Percentiles rank a stretch among this genome's conserved stretches.
These are phyloP conservation scores for Porogramme epimiltina DNA, from an alignment of 1,284 basidiomycete genomes.

Conservation along the genomic window DNA sequence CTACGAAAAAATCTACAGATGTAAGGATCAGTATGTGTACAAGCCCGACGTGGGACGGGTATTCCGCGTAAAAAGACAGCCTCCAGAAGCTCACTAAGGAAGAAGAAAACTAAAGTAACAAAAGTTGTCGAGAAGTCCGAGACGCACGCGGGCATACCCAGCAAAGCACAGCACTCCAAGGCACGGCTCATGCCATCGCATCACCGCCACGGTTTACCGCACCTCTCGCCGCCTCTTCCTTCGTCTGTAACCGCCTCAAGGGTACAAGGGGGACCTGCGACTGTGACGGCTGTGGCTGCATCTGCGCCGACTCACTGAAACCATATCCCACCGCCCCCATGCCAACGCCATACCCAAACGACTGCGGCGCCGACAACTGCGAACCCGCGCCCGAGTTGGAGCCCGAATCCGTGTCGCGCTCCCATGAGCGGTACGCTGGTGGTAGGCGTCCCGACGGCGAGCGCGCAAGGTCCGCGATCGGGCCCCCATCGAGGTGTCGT, in stretches of 20 bases:
- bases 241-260: background rate
- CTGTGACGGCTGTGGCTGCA: background rate
- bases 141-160: too few species aligned
- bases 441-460: constrained; percentile 16
- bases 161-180: too few species aligned
- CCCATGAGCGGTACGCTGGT: constrained; percentile 21
- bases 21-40: too few species aligned
- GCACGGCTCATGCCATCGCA: background rate
- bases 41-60: too few species aligned
- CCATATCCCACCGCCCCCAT: background rate
- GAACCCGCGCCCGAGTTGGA: background rate
- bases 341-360: background rate
- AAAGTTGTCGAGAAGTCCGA: too few species aligned
- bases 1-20: too few species aligned
- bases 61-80: too few species aligned
- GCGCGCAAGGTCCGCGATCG: constrained; percentile 4
- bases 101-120: too few species aligned
- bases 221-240: background rate
- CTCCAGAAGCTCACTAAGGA: too few species aligned
- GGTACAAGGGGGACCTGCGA: background rate
- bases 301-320: background rate
- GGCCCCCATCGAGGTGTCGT: constrained; percentile 15
- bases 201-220: background rate
- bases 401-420: constrained; percentile 1
- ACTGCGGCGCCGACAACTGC: background rate